Base-by-base conservation (phyloP, 1,284 basidiomycete species). In the Testicularia cyperi region DNA sequence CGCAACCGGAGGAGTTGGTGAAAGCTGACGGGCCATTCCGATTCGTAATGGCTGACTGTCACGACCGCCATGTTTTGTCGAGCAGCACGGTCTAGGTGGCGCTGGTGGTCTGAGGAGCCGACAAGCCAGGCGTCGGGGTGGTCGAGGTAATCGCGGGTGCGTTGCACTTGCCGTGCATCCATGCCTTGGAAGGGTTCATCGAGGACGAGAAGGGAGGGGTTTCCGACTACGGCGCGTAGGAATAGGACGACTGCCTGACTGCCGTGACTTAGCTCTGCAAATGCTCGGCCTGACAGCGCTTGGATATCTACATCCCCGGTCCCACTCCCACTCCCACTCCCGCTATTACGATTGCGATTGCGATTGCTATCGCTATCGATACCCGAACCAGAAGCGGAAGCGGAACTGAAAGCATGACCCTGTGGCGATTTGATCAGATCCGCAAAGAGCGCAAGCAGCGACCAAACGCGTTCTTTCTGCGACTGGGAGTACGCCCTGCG, bases 171-270 rank as follows among this genome's bases (percentile, higher is more conserved):
- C 15, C 33, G 19, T 9, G 44, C 30, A 32, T 68, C 63, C 74
- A 74, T 73, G 6, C 72, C 72, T 22, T 75, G 73, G 42, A 76
- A 76, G 20, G 74, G 70, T 37, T 76, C 74, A 44, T 76, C 74
- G 5, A 76, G 53, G 7, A 76, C 64, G 7, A 76, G 40, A 6
- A 76, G 32, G 9, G 28, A 13, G 1, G 74, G 74, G 9, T 58
- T 41, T 8, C 60, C 60, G 14, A 76, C 69, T 15, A 74, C 26
- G 2, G 71, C 65, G 2, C 74, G 53, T 13, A 75, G 41, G 23
- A 76, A 63, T 10, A 75, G 55, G 6, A 70, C 69, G 12, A 76
- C 36, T 4, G 68, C 65, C 28, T 76, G 74, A 2, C 62, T 66
- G 12, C 71, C 72, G 6, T 67, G 40, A 6, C 62, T 54, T 8